phyloP scores from a whole-genome alignment of 257 asterid species.

The Galeopsis tetrahit region DNA sequence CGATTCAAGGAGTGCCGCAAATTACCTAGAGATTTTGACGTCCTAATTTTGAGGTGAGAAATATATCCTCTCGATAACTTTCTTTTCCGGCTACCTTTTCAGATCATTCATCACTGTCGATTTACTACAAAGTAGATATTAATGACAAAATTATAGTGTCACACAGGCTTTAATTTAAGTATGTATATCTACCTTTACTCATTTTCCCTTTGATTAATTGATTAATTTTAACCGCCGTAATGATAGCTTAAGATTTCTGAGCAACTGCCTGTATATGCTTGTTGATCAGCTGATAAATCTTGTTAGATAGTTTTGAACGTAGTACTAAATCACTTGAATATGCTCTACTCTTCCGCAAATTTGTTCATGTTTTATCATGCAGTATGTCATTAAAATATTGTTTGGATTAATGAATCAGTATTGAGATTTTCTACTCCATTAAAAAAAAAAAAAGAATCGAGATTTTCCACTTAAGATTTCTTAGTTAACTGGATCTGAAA shows the following conservation, averaged over 20 bases:
- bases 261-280: conserved; percentile 16
- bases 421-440: background rate
- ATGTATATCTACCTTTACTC: no score
- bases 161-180: background rate
- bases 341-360: background rate
- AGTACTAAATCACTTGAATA: background rate
- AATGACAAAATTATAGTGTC: background rate
- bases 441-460: background rate
- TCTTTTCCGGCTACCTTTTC: background rate
- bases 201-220: no score
- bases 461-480: conserved; percentile 4
- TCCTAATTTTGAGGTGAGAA: conserved; percentile 42
- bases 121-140: background rate
- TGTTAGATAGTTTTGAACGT: background rate
- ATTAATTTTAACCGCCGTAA: no score
- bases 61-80: background rate
- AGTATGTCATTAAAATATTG: background rate
- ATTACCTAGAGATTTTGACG: conserved; percentile 46
- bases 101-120: background rate
- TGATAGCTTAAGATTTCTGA: background rate
- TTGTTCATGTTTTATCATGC: background rate
- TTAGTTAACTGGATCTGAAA: conserved; percentile 2
- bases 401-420: conserved; percentile 1
- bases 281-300: conserved; percentile 7
- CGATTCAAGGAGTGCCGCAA: conserved; percentile 40